Base-by-base conservation (phyloP, 2,329 filamentous ascomycete species). In the Trichoderma polysporum region DNA sequence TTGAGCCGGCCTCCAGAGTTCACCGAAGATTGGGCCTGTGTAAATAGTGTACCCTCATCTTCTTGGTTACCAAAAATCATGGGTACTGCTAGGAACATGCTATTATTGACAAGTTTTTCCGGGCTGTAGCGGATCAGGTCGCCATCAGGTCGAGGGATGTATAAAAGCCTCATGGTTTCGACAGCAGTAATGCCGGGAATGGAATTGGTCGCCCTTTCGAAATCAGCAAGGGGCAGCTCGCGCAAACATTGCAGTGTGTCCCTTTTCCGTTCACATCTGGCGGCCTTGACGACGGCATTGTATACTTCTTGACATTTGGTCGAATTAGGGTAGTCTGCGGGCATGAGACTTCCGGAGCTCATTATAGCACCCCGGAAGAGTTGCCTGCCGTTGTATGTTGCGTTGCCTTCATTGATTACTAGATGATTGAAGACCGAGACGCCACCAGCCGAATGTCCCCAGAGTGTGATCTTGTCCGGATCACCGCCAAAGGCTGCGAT, bases 341-440 rank as follows among this genome's bases (percentile, higher is more conserved):
- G 89, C 0, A 86, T 77, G 2, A 90, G 75, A 66, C 83, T 87
- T 2, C 90, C 90, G 2, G 88, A 91, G 79, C 91, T 86, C 91
- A 94, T 94, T 71, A 94, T 94, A 25, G 82, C 91, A 1, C 81
- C 91, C 29, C 89, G 86, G 84, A 95, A 94, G 0, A 95, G 82
- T 1, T 88, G 82, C 72, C 90, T 88, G 60, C 88, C 90, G 2
- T 93, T 92, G 79, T 94, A 93, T 0, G 81, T 88, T 74, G 87
- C 86, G 76, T 94, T 82, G 8, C 92, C 91, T 31, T 87, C 85
- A 71, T 91, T 92, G 13, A 94, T 80, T 1, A 87, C 81, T 85
- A 93, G 92, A 70, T 94, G 92, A 72, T 93, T 86, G 53, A 90
- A 85, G 1, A 92, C 90, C 0, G 90, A 92, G 69, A 93, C 92